These are phyloP conservation scores for Cyberlindnera bimundalis DNA, from an alignment of 805 yeast species.

Conservation along the genomic window DNA sequence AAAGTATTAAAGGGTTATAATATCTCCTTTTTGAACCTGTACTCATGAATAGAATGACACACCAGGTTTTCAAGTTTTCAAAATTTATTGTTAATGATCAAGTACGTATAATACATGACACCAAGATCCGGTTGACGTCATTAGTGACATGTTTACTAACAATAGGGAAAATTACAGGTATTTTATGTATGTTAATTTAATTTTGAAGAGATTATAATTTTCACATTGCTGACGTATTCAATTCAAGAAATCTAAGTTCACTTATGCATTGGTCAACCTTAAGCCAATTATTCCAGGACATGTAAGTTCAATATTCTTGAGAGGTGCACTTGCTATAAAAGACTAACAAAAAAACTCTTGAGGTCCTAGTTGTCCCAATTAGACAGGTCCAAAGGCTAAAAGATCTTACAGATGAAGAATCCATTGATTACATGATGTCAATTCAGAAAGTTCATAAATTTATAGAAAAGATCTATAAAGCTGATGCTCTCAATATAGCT, in stretches of 20 bases:
- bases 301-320: constrained; percentile 29
- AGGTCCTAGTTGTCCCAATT: constrained; percentile 73
- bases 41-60: constrained; percentile 5
- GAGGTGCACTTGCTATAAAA: background rate
- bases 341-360: background rate
- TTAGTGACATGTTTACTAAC: no score
- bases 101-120: no score
- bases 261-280: constrained; percentile 85
- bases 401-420: constrained; percentile 70
- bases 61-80: constrained; percentile 40
- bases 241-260: constrained; percentile 49
- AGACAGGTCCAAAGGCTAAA: constrained; percentile 62
- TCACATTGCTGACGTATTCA: background rate
- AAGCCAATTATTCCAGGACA: constrained; percentile 95
- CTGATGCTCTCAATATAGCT: constrained; percentile 84
- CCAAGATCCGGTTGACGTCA: no score
- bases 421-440: constrained; percentile 71
- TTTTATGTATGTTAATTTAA: constrained; percentile 8
- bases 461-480: constrained; percentile 62
- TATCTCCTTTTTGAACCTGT: background rate
- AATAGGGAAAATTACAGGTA: constrained; percentile 4
- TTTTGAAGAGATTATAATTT: background rate
- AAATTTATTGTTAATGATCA: constrained; percentile 54
- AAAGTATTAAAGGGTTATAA: no score
- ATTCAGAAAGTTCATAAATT: constrained; percentile 69